Base-by-base conservation (phyloP, 2,329 filamentous ascomycete species). In the Cladophialophora chaetospira region DNA sequence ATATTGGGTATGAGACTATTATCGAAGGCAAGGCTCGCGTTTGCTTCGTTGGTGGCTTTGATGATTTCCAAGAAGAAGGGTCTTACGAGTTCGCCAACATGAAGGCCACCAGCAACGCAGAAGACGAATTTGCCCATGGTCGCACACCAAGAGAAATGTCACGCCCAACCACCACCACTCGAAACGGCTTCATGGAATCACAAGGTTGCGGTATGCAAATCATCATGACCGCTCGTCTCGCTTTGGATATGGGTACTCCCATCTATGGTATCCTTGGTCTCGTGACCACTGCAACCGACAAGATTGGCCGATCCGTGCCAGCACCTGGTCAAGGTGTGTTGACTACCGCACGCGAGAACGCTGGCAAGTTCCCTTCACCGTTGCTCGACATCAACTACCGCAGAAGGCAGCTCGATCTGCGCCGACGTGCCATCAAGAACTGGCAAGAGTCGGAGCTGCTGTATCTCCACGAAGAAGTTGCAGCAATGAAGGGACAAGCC, bases 21-120 rank as follows among this genome's bases (percentile, higher is more conserved):
- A 87, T 97, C 68, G 93, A 97, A 75, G 94, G 94, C 76, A 99
- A 99, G 82, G 94, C 95, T 58, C 89, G 92, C 50, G 85, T 99
- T 69, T 97, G 93, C 82, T 88, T 99, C 65, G 95, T 99, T 58
- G 94, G 94, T 83, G 94, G 94, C 66, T 97, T 99, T 70, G 94
- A 99, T 78, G 95, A 99, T 77, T 97, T 99, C 80, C 91, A 95
- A 70, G 94, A 99, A 77, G 94, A 99, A 77, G 95, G 94, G 50
- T 99, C 94, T 1, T 99, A 97, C 71, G 94, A 99, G 75, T 99
- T 99, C 73, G 94, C 94, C 80, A 99, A 99, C 81, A 99, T 99
- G 94, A 96, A 96, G 78, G 94, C 94, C 58, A 99, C 94, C 54
- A 97, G 92, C 83, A 99, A 97, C 71, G 92, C 93, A 23, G 88